Conservation (phyloP, 2,329 filamentous ascomycete species). For the Trichoderma sp. region DNA sequence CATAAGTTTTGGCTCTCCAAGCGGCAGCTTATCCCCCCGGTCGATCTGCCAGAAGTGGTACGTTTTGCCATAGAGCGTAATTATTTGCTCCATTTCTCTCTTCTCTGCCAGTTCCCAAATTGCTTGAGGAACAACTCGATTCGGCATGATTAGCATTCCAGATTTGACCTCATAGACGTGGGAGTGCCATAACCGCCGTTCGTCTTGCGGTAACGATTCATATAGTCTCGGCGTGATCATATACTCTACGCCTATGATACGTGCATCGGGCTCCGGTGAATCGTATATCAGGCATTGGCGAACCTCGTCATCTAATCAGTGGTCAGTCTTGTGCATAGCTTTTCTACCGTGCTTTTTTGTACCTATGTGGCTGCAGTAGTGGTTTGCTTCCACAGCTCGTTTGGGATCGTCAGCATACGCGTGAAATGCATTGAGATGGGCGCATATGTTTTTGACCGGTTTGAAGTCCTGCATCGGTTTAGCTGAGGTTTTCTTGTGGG, state of each 20-base stretch:
- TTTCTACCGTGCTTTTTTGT: conserved; percentile 28
- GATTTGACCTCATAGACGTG: conserved; percentile 73
- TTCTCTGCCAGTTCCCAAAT: conserved; percentile 78
- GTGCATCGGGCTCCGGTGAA: conserved; percentile 63
- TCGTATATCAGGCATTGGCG: conserved; percentile 88
- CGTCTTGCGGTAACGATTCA: conserved; percentile 62
- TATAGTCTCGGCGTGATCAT: conserved; percentile 76
- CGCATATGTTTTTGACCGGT: conserved; percentile 74
- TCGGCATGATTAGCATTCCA: conserved; percentile 79
- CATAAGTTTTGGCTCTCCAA: conserved; percentile 58
- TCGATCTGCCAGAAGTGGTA: conserved; percentile 89
- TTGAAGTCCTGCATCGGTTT: conserved; percentile 57
- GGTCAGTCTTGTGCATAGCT: conserved; percentile 41
- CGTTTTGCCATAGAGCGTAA: conserved; percentile 77
- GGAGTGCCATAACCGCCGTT: conserved; percentile 80
- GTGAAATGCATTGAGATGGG: conserved; percentile 85
- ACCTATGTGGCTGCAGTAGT: conserved; percentile 79
- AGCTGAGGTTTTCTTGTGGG: neutral
- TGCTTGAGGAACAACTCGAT: conserved; percentile 57
- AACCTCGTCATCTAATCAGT: conserved; percentile 55
- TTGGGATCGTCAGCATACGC: conserved; percentile 73
- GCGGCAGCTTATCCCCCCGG: conserved; percentile 60
- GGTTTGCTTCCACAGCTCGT: conserved; percentile 74
- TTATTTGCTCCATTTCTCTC: conserved; percentile 75
- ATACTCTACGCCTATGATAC: conserved; percentile 84